phyloP scores from a whole-genome alignment of 306 rosid genomes.

The Pueraria montana region DNA sequence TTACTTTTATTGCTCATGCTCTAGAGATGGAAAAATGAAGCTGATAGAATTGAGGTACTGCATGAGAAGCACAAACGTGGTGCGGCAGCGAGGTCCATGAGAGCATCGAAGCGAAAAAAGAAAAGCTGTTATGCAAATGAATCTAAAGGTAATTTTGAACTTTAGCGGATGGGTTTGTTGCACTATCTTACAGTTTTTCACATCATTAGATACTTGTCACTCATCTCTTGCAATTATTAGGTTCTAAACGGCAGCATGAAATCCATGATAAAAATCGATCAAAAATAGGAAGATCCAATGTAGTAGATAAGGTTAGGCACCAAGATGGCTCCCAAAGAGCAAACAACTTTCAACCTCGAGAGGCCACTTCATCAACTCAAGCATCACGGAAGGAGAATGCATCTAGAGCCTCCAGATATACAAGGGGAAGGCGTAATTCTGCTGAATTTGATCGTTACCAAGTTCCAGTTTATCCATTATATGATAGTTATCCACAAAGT shows the following conservation, averaged over 20 bases:
- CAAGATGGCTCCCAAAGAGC: slow-evolving; percentile 43
- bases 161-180: neutral
- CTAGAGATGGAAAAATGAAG: slow-evolving; percentile 82
- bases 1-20: slow-evolving; percentile 44
- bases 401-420: slow-evolving; percentile 38
- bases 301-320: slow-evolving; percentile 46
- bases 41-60: slow-evolving; percentile 72
- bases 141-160: slow-evolving; percentile 49
- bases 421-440: slow-evolving; percentile 46
- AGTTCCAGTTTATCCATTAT: slow-evolving; percentile 45
- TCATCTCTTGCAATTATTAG: slow-evolving; percentile 42
- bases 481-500: slow-evolving; percentile 38
- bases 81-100: slow-evolving; percentile 71
- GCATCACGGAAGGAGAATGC: slow-evolving; percentile 49
- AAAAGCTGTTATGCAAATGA: slow-evolving; percentile 50
- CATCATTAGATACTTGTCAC: slow-evolving; percentile 29
- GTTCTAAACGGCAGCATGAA: slow-evolving; percentile 51
- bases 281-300: slow-evolving; percentile 47
- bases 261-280: slow-evolving; percentile 47
- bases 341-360: slow-evolving; percentile 41
- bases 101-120: slow-evolving; percentile 59
- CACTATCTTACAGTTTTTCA: slow-evolving; percentile 20
- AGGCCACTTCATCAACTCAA: slow-evolving; percentile 41
- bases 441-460: slow-evolving; percentile 37
- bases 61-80: slow-evolving; percentile 84